Evolutionary conservation across 805 yeast species (phyloP), one percentile per base, ranked within the genome.

Genomic region (Metschnikowia drakensbergensis): DNA sequence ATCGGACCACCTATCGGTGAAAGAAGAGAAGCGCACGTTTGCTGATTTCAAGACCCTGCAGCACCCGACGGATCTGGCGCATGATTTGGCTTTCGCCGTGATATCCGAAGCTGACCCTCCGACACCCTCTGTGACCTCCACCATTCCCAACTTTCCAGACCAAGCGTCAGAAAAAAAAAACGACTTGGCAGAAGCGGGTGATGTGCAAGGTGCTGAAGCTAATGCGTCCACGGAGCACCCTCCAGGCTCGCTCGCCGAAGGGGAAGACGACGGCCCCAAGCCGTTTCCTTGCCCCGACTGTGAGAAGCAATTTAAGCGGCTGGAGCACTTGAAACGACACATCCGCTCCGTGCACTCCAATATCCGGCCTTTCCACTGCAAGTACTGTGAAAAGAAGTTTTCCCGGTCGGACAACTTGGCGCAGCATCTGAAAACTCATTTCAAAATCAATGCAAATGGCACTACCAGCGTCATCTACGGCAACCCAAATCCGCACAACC

Each of bases 341-440:
- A 63, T 69, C 41, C 57, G 76, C 38, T 68, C 74, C 3, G 76
- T 72, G 37, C 76, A 72, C 57, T 67, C 73, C n/a, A 71, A 69
- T 52, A 69, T 71, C 46, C 58, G 76, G 13, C 76, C 76, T 2
- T 71, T 71, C 59, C 75, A 69, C 51, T 72, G 76, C 58, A 71
- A 71, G 50, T 69, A 67, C 54, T 72, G 76, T 54, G 76, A 71
- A 23, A 72, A 72, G 64, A 71, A 70, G 59, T 72, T 72, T 48
- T 62, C 68, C 45, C 57, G 76, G 44, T 65, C 71, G 5, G 76
- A 72, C 54, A 72, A 72, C 51, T 64, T 72, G 60, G 75, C 75
- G 5, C 76, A 72, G 52, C 76, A 72, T 52, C 64, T 70, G 54
- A 72, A 72, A 55, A 72, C 76, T 5, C 76, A 72, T 48, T 67